Conservation (phyloP, 1,139 yeast species). For the Lodderomyces pseudojiufengensis region DNA sequence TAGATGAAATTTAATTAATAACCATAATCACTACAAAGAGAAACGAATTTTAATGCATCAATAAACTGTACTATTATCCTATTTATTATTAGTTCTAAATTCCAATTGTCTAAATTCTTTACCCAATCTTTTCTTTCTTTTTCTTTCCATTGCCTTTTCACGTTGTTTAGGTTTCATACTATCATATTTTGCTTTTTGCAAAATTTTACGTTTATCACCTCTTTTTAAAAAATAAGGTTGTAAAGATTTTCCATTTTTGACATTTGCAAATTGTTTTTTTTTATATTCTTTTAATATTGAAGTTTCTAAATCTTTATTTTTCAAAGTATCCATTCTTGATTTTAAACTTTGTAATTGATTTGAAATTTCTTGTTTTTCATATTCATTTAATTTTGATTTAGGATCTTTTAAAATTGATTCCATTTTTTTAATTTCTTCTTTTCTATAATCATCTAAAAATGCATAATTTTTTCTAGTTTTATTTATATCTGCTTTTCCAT, state of each 20-base stretch:
- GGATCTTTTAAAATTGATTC: constrained; percentile 53
- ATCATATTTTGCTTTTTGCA: constrained; percentile 86
- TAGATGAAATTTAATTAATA: too few species aligned
- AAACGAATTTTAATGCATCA: too few species aligned
- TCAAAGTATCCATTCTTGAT: constrained; percentile 73
- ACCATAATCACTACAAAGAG: background rate
- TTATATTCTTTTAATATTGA: constrained; percentile 56
- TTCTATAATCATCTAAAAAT: constrained; percentile 82
- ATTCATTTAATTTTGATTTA: constrained; percentile 42
- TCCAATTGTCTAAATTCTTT: constrained; percentile 84
- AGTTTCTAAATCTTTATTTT: constrained; percentile 71
- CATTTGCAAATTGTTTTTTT: constrained; percentile 41
- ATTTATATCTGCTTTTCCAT: constrained; percentile 73
- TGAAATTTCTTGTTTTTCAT: constrained; percentile 54
- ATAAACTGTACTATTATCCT: background rate
- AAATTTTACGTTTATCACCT: constrained; percentile 76
- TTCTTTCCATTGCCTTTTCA: constrained; percentile 85
- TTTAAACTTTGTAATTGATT: constrained; percentile 56
- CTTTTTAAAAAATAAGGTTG: constrained; percentile 65
- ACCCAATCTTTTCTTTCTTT: constrained; percentile 90
- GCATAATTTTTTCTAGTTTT: constrained; percentile 71
- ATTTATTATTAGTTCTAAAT: constrained; percentile 25
- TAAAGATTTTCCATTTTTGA: constrained; percentile 47
- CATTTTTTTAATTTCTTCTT: constrained; percentile 64
- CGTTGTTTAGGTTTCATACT: constrained; percentile 79